Evolutionary conservation across 2,329 filamentous ascomycete genomes (phyloP).

Genomic region (Eurotiales sp.): DNA sequence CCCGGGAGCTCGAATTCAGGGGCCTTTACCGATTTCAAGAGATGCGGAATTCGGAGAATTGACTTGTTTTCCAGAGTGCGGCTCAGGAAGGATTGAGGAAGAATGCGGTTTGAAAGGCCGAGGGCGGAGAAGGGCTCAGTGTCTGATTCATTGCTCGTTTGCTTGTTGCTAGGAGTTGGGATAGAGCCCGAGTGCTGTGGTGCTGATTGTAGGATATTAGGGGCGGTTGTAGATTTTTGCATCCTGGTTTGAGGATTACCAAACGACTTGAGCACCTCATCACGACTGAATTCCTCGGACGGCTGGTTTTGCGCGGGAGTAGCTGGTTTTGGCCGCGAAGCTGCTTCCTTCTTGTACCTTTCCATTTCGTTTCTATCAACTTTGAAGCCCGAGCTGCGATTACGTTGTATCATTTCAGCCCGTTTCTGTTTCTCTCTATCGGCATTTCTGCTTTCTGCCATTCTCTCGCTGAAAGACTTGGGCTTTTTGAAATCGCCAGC

Average conservation of each 20-base stretch:
- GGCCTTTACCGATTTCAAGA: constrained; percentile 75
- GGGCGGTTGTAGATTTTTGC: constrained; percentile 34
- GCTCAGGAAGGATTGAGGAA: constrained; percentile 76
- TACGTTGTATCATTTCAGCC: constrained; percentile 33
- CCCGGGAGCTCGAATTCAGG: constrained; percentile 78
- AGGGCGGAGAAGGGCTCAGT: constrained; percentile 78
- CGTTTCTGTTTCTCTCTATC: constrained; percentile 38
- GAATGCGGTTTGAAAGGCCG: constrained; percentile 76
- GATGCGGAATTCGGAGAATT: constrained; percentile 71
- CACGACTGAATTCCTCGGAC: constrained; percentile 57
- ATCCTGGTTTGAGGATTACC: constrained; percentile 25
- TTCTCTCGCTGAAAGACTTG: constrained; percentile 78
- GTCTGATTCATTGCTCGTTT: constrained; percentile 41
- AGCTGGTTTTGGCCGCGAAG: constrained; percentile 26
- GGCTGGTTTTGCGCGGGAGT: constrained; percentile 49
- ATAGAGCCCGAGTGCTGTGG: constrained; percentile 10
- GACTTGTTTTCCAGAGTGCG: constrained; percentile 76
- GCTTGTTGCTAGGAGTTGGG: constrained; percentile 18
- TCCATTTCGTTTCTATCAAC: constrained; percentile 43
- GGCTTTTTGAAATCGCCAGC: constrained; percentile 26
- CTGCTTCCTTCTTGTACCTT: constrained; percentile 36
- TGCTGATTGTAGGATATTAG: constrained; percentile 21
- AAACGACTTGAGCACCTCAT: constrained; percentile 52
- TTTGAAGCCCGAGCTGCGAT: constrained; percentile 42
- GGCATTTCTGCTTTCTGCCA: constrained; percentile 62